A percentile compares a stretch with the other conserved stretches of the same genome.
Evolutionary conservation across 768 basidiomycete species (phyloP).

Genomic region (Amanita rubescens): DNA sequence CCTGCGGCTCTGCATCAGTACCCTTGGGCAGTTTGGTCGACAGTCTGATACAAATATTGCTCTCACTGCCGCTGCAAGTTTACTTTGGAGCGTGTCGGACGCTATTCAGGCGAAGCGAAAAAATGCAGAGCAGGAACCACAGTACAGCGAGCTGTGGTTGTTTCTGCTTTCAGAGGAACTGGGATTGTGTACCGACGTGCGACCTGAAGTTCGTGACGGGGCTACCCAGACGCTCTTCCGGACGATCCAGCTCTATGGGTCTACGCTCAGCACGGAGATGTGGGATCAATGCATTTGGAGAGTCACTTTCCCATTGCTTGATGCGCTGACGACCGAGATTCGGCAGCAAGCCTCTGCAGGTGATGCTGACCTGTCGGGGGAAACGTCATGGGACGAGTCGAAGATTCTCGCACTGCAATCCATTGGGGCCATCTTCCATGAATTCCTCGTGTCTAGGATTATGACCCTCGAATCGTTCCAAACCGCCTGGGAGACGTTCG

Average conservation of each 20-base stretch:
- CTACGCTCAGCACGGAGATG: slow-evolving; percentile 68
- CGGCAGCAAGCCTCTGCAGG: slow-evolving; percentile 26
- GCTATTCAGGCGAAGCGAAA: slow-evolving; percentile 84
- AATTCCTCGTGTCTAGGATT: slow-evolving; percentile 70
- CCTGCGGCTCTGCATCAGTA: slow-evolving; percentile 82
- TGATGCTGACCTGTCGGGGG: neutral
- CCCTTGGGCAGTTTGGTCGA: slow-evolving; percentile 85
- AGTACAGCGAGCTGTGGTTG: slow-evolving; percentile 91
- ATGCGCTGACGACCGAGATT: slow-evolving; percentile 54
- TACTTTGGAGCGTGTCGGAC: slow-evolving; percentile 95
- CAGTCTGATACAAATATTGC: slow-evolving; percentile 96
- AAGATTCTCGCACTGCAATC: slow-evolving; percentile 81
- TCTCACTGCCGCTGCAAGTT: slow-evolving; percentile 84
- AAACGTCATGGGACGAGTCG: slow-evolving; percentile 72
- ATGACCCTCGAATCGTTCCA: slow-evolving; percentile 64
- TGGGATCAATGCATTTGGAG: slow-evolving; percentile 94
- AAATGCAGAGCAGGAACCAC: slow-evolving; percentile 50
- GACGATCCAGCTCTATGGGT: slow-evolving; percentile 89
- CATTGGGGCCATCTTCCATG: slow-evolving; percentile 74
- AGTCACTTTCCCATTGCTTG: slow-evolving; percentile 81
- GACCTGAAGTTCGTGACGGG: slow-evolving; percentile 86
- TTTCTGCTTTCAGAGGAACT: slow-evolving; percentile 79
- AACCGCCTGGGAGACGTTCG: slow-evolving; percentile 69
- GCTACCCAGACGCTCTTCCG: slow-evolving; percentile 95
- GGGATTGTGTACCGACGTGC: slow-evolving; percentile 70